Base-by-base conservation (phyloP, 305 asterid species). In the Solanum hybrid region DNA sequence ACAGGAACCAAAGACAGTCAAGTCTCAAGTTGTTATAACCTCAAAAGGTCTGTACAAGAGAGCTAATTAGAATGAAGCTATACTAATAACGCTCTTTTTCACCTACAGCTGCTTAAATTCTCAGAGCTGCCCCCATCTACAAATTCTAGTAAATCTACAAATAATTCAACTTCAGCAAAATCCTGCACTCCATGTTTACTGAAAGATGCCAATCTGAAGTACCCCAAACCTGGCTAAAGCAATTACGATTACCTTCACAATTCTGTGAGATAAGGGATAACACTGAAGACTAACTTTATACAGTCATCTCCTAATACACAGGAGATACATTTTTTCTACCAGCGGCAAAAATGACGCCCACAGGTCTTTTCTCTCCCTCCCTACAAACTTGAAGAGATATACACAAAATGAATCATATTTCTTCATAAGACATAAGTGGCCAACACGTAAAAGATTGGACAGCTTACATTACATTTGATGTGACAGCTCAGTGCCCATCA, bases 401-500 rank as follows among this genome's bases (percentile, higher is more conserved):
- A 84, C 51, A 61, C 88, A 57, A 86, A 83, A 86, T 86, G 88
- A 86, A 61, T 86, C 51, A 86, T 22, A 86, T 86, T 61, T 32
- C 88, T 85, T 57, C 45, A 57, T 32, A 85, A 57, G 77, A 32
- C 45, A 32, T 22, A 29, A 85, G 33, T 61, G 51, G 24, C 7
- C 88, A 86, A 61, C 78, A 32, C 15, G 51, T 85, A 32, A 32
- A 51, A 22, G n/a, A 57, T 61, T 86, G 88, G 88, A 86, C 88
- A 61, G 78, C 77, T 39, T 85, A 57, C 77, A 57, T 32, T 57
- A 85, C 88, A 85, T 57, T 85, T 57, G 77, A 61, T 20, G 78
- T 51, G 88, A 57, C 77, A 57, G 24, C 68, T 85, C 77, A 85
- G 78, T 85, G 78, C 33, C 88, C 88, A 22, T 89, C 93, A 84